Base-by-base conservation (phyloP, 2,329 filamentous ascomycete species). In the Botrytis aclada region DNA sequence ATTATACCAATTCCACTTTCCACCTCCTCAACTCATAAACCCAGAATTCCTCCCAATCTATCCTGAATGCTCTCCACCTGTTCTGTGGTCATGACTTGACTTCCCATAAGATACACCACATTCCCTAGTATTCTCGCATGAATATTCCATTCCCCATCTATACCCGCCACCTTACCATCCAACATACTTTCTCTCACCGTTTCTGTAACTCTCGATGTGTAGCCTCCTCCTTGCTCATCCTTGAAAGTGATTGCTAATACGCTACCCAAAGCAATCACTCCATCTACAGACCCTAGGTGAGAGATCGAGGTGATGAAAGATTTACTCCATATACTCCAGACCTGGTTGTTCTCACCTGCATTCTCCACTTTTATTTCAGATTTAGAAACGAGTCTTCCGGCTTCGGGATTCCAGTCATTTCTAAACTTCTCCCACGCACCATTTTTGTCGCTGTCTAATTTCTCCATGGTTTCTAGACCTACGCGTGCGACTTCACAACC, bases 401-500 rank as follows among this genome's bases (percentile, higher is more conserved):
- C 3, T 54, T 70, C 20, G 25, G n/a, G 22, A 12, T 34, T 25
- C 86, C 88, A 90, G 64, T 85, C 83, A 0, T 80, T 73, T 75
- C 85, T 87, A 72, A 86, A 89, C 74, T 77, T 83, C 74, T 86
- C 81, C 92, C 91, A 94, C 0, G 82, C 82, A 0, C 87, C 88
- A 1, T 80, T 78, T 0, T 87, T 88, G 0, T 80, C 78, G 0
- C 77, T 77, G 4, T 92, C 88, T 84, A 94, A 87, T 1, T 82
- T 78, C 62, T 84, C 80, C 85, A 95, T 88, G 56, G 85, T 85
- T 14, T 82, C 80, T 14, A 97, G 80, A 1, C 89, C 90, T 69
- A 89, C 88, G n/a, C 91, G 84, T 0, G 92, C 94, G 0, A 97
- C 92, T 62, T 91, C 88, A 77, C 93, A 97, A 0, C 93, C 94